Percentiles rank a stretch among this genome's conserved stretches.
Conservation (phyloP, 2,329 filamentous ascomycete species). For the Calycina marina region DNA sequence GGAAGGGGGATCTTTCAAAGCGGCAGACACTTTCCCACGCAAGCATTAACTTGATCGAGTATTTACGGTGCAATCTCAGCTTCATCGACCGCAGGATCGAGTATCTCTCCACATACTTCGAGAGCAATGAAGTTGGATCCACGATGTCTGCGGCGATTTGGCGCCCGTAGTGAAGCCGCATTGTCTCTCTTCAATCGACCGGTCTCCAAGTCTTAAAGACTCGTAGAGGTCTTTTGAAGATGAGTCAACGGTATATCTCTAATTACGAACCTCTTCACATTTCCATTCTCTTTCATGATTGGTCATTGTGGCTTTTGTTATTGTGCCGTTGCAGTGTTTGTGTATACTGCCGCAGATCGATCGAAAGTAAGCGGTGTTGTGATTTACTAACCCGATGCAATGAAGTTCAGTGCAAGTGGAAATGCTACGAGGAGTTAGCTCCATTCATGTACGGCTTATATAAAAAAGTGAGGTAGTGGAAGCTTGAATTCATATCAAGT, state of each 20-base stretch:
- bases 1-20: constrained; percentile 36
- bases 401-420: constrained; percentile 76
- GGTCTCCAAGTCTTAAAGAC: constrained; percentile 4
- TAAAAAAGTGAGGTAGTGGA: no score
- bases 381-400: constrained; percentile 72
- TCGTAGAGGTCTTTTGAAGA: constrained; percentile 1
- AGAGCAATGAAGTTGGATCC: constrained; percentile 42
- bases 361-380: constrained; percentile 21
- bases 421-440: constrained; percentile 37
- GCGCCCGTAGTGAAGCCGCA: constrained; percentile 74
- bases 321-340: constrained; percentile 15
- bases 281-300: constrained; percentile 13
- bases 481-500: no score
- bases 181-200: constrained; percentile 10
- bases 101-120: constrained; percentile 13
- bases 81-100: constrained; percentile 33
- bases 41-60: constrained; percentile 99
- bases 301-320: constrained; percentile 8
- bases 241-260: constrained; percentile 14
- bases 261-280: constrained; percentile 26
- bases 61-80: constrained; percentile 92
- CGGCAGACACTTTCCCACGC: constrained; percentile 96
- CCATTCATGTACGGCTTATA: constrained; percentile 1
- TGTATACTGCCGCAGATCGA: constrained; percentile 45
- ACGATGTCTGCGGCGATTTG: constrained; percentile 35